Evolutionary conservation across 176 grass and related monocot species (phyloP).

Genomic region (Canna indica): DNA sequence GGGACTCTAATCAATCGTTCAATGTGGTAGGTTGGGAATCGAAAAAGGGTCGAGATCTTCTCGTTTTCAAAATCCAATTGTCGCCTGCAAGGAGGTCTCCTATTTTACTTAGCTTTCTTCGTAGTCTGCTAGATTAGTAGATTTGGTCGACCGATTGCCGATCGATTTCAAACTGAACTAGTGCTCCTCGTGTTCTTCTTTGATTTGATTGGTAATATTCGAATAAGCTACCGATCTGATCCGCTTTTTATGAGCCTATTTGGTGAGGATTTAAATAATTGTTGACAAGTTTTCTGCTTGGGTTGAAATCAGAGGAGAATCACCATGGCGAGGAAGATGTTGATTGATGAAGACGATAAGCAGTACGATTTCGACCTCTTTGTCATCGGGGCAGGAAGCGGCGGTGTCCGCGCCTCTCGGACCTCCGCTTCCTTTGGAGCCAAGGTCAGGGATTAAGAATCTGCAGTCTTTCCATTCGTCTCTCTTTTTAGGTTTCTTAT

Average conservation of each 20-base stretch:
- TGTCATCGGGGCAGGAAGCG: constrained; percentile 91
- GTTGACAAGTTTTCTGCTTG: too few species aligned
- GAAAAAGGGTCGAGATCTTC: background rate
- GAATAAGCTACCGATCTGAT: too few species aligned
- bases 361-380: constrained; percentile 78
- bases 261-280: too few species aligned
- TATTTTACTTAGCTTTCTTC: background rate
- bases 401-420: constrained; percentile 82
- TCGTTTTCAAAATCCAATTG: background rate
- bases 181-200: too few species aligned
- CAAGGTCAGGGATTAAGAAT: constrained; percentile 35
- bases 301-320: background rate
- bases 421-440: constrained; percentile 67
- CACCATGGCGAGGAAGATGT: constrained; percentile 89
- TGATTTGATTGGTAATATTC: too few species aligned
- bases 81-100: background rate
- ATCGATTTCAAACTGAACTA: background rate
- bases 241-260: too few species aligned
- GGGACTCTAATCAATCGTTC: background rate
- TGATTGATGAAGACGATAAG: constrained; percentile 35
- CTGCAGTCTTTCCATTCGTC: background rate
- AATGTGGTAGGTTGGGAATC: background rate
- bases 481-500: background rate
- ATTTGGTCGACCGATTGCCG: background rate
- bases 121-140: background rate